Percentiles rank a stretch among this genome's conserved stretches.
Evolutionary conservation across 176 grass and related monocot genomes (phyloP).

Genomic region (Oropetium thomaeum): DNA sequence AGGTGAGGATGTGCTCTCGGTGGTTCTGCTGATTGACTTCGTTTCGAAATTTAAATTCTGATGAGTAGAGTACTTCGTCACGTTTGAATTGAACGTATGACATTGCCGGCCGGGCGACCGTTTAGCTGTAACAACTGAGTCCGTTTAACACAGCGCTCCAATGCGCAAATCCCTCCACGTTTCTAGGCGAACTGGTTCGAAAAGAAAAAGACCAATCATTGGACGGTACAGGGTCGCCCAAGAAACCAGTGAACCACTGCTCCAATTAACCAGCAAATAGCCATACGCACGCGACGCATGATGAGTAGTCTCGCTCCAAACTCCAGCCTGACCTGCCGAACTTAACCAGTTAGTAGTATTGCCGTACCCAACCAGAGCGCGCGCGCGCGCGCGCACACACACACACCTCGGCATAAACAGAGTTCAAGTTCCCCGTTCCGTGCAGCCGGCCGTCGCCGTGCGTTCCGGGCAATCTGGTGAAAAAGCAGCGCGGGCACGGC

Average conservation of each 20-base stretch:
- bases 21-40: constrained; percentile 1
- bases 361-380: background rate
- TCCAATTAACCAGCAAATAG: too few relatives aligned
- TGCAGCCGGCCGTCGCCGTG: background rate
- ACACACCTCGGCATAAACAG: too few relatives aligned
- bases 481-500: background rate
- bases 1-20: too few relatives aligned
- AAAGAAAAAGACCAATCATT: background rate
- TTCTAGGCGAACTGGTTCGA: background rate
- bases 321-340: constrained; percentile 16
- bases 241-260: too few relatives aligned
- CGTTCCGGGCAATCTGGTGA: background rate
- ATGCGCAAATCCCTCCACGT: background rate
- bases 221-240: too few relatives aligned
- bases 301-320: background rate
- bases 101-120: too few relatives aligned
- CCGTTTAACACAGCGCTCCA: too few relatives aligned
- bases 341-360: background rate
- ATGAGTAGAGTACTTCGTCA: too few relatives aligned
- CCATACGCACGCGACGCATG: background rate
- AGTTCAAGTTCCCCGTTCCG: background rate
- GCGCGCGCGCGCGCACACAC: too few relatives aligned
- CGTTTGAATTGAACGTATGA: background rate
- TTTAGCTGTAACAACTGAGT: background rate
- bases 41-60: constrained; percentile 35